Base-by-base conservation (phyloP, 306 rosid genomes). In the Carpinus fangiana region DNA sequence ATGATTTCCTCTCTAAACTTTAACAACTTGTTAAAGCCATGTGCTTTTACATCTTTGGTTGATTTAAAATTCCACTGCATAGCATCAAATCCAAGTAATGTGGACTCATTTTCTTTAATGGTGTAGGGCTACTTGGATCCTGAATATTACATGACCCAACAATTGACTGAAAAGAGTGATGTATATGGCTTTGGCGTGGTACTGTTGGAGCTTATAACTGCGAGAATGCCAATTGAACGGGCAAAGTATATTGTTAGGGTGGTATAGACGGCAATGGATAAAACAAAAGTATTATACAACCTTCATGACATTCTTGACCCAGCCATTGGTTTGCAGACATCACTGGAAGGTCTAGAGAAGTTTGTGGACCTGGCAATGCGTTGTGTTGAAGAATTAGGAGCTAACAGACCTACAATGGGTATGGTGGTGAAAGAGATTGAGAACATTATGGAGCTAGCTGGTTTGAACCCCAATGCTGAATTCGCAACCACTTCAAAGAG, bases 41-140 rank as follows among this genome's bases (percentile, higher is more conserved):
- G 34, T 59, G 65, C 17, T 9, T 59, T 34, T 36, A 14, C 8
- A 8, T 16, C 46, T 64, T 34, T 5, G 7, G 47, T 6, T 34
- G 45, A 64, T 64, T 34, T 31, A 31, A 17, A 16, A 64, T 64
- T 34, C 17, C 47, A 64, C 14, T 5, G 47, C n/a, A 34, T 64
- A 34, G 12, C 21, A 3, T 64, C 9, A 23, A 64, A 64, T 0
- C 31, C 28, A 66, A 71, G 18, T 12, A 72, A 18, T 72, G 55
- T 13, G 45, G 69, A 21, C 48, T 48, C 5, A n/a, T 48, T 34
- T 76, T 68, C 54, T 62, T 54, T 68, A 56, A 76, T 68, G 67
- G 70, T 83, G 45, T 41, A 85, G 91, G 91, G 91, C 46, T 82
- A 87, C 83, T 34, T 87, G 75, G 88, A 87, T 82, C 89, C 89